These are phyloP conservation scores for Cyclotella cryptica DNA, from an alignment of 108 stramenopile genomes.

Conservation along the genomic window DNA sequence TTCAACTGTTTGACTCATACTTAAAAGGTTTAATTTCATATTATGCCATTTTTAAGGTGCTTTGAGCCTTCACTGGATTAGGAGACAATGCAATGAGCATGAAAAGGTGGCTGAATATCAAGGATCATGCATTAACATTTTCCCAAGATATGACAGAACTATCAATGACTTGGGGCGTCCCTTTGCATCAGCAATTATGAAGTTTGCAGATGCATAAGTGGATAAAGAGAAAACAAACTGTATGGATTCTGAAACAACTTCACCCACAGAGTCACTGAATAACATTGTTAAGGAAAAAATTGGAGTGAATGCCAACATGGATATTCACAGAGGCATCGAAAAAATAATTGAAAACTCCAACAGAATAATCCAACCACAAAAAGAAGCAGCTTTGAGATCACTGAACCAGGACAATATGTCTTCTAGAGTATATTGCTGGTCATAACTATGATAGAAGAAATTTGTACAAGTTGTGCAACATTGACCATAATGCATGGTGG, in stretches of 20 bases:
- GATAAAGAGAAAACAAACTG: constrained; percentile 1
- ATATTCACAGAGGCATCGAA: neutral
- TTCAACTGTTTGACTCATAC: too few species aligned
- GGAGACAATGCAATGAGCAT: neutral
- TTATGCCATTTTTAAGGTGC: too few species aligned
- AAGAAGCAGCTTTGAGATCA: neutral
- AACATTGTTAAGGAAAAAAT: neutral
- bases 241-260: neutral
- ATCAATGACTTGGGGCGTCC: neutral
- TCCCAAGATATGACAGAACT: neutral
- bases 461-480: too few species aligned
- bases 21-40: too few species aligned
- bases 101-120: neutral
- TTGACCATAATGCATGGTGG: too few species aligned
- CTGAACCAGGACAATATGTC: neutral
- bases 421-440: neutral
- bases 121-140: neutral
- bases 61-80: neutral
- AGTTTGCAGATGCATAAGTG: neutral
- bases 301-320: neutral
- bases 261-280: too few species aligned
- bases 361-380: neutral
- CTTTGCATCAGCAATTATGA: neutral
- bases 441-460: too few species aligned
- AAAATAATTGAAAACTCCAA: neutral